These are phyloP conservation scores for Fusarium pseudograminearum DNA, from an alignment of 2,329 filamentous ascomycete genomes.

Conservation along the genomic window DNA sequence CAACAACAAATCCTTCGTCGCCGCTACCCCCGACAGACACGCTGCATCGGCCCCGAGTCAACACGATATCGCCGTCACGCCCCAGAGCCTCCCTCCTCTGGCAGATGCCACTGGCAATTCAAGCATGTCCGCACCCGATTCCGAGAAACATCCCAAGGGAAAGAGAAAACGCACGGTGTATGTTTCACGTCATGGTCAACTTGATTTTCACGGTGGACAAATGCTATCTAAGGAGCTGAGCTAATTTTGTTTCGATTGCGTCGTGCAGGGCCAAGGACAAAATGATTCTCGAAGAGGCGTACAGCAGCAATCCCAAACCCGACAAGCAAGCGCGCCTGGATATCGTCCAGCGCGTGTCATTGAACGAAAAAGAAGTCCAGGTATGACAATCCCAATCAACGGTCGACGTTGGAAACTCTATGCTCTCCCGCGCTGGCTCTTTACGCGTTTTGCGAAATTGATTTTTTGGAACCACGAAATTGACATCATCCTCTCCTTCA, in stretches of 20 bases:
- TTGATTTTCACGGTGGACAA: background rate
- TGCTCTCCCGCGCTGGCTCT: background rate
- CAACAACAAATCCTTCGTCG: constrained; percentile 38
- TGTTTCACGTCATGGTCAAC: constrained; percentile 27
- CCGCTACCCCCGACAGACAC: constrained; percentile 45
- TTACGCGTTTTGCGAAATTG: constrained; percentile 34
- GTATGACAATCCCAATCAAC: constrained; percentile 63
- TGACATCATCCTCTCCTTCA: constrained; percentile 54
- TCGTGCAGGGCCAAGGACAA: constrained; percentile 83
- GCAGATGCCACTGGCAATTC: constrained; percentile 31
- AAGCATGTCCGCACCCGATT: constrained; percentile 34
- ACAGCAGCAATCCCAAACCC: constrained; percentile 86
- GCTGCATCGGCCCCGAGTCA: constrained; percentile 40
- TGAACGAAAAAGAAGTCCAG: constrained; percentile 97
- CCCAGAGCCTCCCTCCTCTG: constrained; percentile 43
- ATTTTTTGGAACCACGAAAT: constrained; percentile 20
- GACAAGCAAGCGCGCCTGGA: constrained; percentile 88
- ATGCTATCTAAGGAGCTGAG: constrained; percentile 11
- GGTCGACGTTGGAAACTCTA: background rate
- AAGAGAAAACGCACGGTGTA: constrained; percentile 75
- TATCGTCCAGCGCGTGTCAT: constrained; percentile 85
- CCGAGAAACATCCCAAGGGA: constrained; percentile 66
- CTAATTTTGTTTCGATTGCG: constrained; percentile 42
- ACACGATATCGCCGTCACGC: constrained; percentile 43
- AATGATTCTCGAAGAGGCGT: constrained; percentile 86